Evolutionary conservation across 768 basidiomycete genomes (phyloP).

Genomic region (Tricholoma sp.): DNA sequence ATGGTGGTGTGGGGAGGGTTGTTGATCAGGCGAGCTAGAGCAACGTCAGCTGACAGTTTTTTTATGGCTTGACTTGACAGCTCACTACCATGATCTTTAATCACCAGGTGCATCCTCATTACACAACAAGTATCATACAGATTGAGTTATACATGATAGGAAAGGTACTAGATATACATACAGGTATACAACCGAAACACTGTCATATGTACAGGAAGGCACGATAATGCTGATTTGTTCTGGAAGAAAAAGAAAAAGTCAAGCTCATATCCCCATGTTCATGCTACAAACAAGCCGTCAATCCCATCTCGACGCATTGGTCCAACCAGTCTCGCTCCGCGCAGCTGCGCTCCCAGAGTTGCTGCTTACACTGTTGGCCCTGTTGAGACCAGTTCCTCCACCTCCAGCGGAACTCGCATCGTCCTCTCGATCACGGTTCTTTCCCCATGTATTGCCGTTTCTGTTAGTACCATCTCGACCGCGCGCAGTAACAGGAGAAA

Average conservation of each 20-base stretch:
- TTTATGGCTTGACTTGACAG: background rate
- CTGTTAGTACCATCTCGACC: conserved; percentile 1
- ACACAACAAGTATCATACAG: background rate
- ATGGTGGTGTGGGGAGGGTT: conserved; percentile 22
- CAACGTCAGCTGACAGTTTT: background rate
- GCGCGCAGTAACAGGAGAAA: conserved; percentile 3
- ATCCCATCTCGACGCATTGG: background rate
- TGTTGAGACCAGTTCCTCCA: background rate
- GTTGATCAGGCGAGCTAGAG: background rate
- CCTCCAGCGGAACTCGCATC: background rate
- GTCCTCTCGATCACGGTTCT: background rate
- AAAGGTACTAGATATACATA: background rate
- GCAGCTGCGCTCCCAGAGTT: background rate
- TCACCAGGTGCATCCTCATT: too few species aligned
- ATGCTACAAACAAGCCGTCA: background rate
- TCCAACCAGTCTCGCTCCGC: background rate
- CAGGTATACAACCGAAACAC: background rate
- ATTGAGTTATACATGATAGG: too few species aligned
- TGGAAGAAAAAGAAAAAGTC: background rate
- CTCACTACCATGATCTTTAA: too few species aligned
- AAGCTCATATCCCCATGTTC: background rate
- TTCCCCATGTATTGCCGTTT: background rate
- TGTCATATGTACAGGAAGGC: background rate
- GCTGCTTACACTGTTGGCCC: background rate
- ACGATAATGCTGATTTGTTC: background rate